Base-by-base conservation (phyloP, 371 early-diverging fungal genomes). In the Mortierella sp. region DNA sequence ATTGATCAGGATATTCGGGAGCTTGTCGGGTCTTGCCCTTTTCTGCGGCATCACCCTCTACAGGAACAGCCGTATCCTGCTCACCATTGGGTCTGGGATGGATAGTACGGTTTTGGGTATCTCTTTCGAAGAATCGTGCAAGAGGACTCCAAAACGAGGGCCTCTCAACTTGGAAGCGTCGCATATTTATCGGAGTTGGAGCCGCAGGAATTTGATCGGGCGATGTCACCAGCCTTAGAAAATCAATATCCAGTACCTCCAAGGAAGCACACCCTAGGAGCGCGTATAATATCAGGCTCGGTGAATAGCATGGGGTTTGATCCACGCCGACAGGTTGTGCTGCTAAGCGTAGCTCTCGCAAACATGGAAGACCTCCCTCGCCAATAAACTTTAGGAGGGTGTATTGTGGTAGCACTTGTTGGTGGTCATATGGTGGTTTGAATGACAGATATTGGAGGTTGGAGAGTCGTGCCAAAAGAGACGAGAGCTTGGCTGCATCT, bases 311-410 rank as follows among this genome's bases (percentile, higher is more conserved):
- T 37, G 37, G 37, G 9, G 37, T 9, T 9, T 37, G 37, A 5
- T 18, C 19, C 29, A 19, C 23, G 25, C 11, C 7, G 14, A 25
- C 30, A 29, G 18, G 9, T 11, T 12, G 19, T 30, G 18, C 73
- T 9, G 28, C 21, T 9, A 73, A 43, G 11, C 48, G 37, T 3
- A 73, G 29, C 14, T 67, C 64, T 47, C 60, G 66, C 55, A 73
- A 37, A 11, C 59, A 28, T 18, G 46, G 18, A 15, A 73, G 56
- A 14, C 14, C 26, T 5, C 68, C 73, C 23, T 48, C 26, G 37
- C 60, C 62, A 11, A 73, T 50, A 1, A 60, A 64, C 9, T 58
- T 21, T 43, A 73, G 45, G 9, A 67, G 53, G 4, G 51, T 56
- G 15, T 46, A 18, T 16, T 67, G 63, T 9, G 37, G n/a, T 0